Evolutionary conservation across 306 rosid species (phyloP), one percentile per base, ranked within the genome.

Genomic region (Hippophae rhamnoides): DNA sequence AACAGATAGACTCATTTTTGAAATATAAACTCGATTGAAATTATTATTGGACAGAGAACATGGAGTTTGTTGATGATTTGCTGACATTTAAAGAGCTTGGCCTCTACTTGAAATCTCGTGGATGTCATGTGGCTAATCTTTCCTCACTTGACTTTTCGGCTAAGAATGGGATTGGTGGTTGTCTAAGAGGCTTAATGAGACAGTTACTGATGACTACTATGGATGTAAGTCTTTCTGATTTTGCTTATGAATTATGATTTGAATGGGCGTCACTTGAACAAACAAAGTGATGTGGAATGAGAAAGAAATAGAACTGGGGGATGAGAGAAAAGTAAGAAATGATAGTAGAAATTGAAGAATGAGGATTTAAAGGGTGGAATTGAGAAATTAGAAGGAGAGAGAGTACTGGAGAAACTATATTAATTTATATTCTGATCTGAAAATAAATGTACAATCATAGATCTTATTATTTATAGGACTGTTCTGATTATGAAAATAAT

Each of bases 31-130:
- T 49, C 41, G 63, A 31, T 46, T 70, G 74, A 56, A 64, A 52
- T 64, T 52, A 1, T 76, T 68, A 23, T 65, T 74, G 65, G 65
- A 31, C 93, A 92, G 98, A 81, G 73, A 87, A 87, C 72, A 72
- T 92, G 79, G 98, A 92, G 78, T 84, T 78, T 63, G 98, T 87
- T 63, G 98, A 92, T 62, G 95, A 87, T 63, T 68, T 87, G 66
- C 59, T 75, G 58, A 87, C 98, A 57, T 87, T 92, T 69, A 78
- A 83, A 71, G 89, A 92, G 72, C 95, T 92, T 73, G 81, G 92
- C 12, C 72, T 62, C 57, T 86, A 54, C 76, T 74, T 90, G 82
- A 78, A 78, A 78, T 85, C 95, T 71, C 82, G 76, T 54, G 95
- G 95, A 42, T 92, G 86, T 66, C 86, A 76, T 65, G 98, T 92